A percentile compares a stretch with the other conserved stretches of the same genome.
These are phyloP conservation scores for Knoxdaviesia proteae DNA, from an alignment of 2,329 filamentous ascomycete species.

Conservation along the genomic window DNA sequence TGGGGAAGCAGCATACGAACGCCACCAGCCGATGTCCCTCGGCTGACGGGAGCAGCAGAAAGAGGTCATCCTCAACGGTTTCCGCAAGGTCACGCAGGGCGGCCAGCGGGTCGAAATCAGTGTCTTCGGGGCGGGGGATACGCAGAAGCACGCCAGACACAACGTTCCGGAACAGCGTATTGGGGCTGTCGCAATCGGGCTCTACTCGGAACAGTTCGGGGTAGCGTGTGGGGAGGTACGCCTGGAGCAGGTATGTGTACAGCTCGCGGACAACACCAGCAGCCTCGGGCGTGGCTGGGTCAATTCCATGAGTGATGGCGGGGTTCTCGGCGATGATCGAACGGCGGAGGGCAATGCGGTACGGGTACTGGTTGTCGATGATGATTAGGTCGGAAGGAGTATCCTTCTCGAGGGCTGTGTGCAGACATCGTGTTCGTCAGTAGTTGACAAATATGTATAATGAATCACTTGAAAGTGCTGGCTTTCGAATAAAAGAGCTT, in stretches of 20 bases:
- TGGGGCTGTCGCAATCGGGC: background rate
- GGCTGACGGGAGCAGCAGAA: slow-evolving; percentile 17
- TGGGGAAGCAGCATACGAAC: slow-evolving; percentile 29
- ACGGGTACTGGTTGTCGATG: slow-evolving; percentile 28
- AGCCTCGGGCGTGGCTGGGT: slow-evolving; percentile 12
- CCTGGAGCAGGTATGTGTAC: slow-evolving; percentile 23
- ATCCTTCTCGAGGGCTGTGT: slow-evolving; percentile 19
- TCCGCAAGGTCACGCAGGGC: slow-evolving; percentile 22
- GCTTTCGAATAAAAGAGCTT: background rate
- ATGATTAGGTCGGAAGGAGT: slow-evolving; percentile 27
- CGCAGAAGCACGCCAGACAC: slow-evolving; percentile 11
- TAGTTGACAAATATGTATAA: background rate
- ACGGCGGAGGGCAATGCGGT: slow-evolving; percentile 19
- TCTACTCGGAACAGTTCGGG: slow-evolving; percentile 23
- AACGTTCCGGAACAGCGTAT: slow-evolving; percentile 15
- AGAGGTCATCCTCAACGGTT: slow-evolving; percentile 33
- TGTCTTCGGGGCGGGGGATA: no score
- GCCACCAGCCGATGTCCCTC: slow-evolving; percentile 22
- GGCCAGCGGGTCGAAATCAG: slow-evolving; percentile 8
- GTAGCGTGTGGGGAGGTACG: slow-evolving; percentile 26
- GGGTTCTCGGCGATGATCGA: slow-evolving; percentile 17
- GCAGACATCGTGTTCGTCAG: background rate
- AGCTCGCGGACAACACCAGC: slow-evolving; percentile 22
- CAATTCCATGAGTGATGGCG: slow-evolving; percentile 19
- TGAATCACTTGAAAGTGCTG: background rate